Evolutionary conservation across 2,329 filamentous ascomycete species (phyloP).

Genomic region (Paraconiothyrium brasiliense): DNA sequence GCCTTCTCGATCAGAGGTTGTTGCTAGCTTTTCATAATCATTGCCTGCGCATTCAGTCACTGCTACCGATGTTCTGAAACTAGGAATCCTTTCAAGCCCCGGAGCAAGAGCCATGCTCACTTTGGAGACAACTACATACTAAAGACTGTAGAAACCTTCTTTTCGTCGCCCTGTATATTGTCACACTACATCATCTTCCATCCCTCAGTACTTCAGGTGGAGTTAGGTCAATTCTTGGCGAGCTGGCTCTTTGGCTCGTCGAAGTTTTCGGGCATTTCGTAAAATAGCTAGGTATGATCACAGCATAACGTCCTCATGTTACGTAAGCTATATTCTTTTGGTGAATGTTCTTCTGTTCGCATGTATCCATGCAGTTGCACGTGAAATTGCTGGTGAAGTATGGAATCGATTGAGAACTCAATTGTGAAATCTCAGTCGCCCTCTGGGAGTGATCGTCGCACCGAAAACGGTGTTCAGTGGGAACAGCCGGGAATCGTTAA

Average conservation of each 20-base stretch:
- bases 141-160: background rate
- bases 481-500: too few species aligned
- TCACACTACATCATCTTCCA: background rate
- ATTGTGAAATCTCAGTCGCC: background rate
- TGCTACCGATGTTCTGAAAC: background rate
- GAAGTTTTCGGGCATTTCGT: background rate
- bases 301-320: background rate
- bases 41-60: background rate
- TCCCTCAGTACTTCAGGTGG: background rate
- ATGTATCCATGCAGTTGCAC: background rate
- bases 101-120: background rate
- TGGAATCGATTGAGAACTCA: background rate
- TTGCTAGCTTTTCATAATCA: too few species aligned
- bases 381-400: background rate
- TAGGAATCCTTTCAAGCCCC: background rate
- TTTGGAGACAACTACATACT: background rate
- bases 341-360: background rate
- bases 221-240: background rate
- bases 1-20: too few species aligned
- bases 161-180: background rate
- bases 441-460: constrained; percentile 2
- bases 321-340: background rate
- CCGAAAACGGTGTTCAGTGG: background rate
- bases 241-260: background rate
- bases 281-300: background rate